phyloP scores from a whole-genome alignment of 164 flowering plant species.

The Dillenia turbinata region DNA sequence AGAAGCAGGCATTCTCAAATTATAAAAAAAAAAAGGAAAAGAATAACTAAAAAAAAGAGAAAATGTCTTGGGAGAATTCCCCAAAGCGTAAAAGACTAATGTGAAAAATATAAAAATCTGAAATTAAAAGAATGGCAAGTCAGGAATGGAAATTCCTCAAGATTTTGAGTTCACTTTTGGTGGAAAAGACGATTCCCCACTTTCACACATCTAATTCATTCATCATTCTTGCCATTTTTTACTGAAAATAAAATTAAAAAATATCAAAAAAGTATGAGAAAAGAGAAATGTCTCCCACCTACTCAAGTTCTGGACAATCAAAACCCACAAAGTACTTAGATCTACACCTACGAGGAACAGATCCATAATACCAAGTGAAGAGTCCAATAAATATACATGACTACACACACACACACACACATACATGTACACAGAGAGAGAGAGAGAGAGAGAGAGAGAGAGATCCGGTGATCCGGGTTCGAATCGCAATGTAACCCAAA shows the following conservation, averaged over 20 bases:
- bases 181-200: conserved; percentile 8
- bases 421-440: too few species aligned
- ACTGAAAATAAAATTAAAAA: not conserved
- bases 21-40: too few species aligned
- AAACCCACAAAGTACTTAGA: too few species aligned
- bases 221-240: conserved; percentile 40
- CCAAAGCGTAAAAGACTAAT: conserved; percentile 1
- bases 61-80: too few species aligned
- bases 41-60: too few species aligned
- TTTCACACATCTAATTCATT: conserved; percentile 61
- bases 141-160: conserved; percentile 39
- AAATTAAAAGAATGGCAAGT: conserved; percentile 18
- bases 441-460: too few species aligned
- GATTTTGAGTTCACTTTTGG: conserved; percentile 23
- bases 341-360: too few species aligned
- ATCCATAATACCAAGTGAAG: conserved; percentile 7
- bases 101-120: not conserved
- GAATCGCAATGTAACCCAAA: too few species aligned
- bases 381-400: conserved; percentile 1
- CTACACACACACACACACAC: not conserved
- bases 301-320: too few species aligned
- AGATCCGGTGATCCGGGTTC: too few species aligned
- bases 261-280: not conserved
- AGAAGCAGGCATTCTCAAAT: too few species aligned
- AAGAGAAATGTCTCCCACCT: too few species aligned